Conservation (phyloP, 257 asterid species). For the Mentha longifolia region DNA sequence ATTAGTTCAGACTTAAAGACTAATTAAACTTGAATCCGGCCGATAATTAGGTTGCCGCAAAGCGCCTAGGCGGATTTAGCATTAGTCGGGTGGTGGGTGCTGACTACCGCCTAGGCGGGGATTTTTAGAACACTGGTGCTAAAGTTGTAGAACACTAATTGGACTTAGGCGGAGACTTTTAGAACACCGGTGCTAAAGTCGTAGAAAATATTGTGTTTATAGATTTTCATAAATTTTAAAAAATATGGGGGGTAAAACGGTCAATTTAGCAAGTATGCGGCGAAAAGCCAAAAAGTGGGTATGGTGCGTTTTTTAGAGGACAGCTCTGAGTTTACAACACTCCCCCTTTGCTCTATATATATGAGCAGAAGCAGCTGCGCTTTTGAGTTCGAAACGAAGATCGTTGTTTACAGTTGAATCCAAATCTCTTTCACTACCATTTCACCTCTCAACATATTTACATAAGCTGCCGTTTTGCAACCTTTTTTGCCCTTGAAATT, state of each 20-base stretch:
- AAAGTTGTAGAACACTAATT: too few species aligned
- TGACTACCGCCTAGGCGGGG: too few species aligned
- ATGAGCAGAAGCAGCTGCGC: slow-evolving; percentile 25
- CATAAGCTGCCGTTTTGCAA: neutral
- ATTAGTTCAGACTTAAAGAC: too few species aligned
- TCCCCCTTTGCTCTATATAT: neutral
- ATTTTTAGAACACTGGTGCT: too few species aligned
- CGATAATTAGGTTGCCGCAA: too few species aligned
- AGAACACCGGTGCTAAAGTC: too few species aligned
- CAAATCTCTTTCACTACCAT: slow-evolving; percentile 14
- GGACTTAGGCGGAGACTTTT: too few species aligned
- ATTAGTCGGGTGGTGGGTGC: too few species aligned
- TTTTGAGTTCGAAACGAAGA: slow-evolving; percentile 31
- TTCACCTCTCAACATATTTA: slow-evolving; percentile 23
- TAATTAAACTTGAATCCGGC: too few species aligned
- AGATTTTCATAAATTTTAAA: too few species aligned
- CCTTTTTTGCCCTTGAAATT: neutral
- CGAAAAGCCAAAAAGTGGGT: slow-evolving; percentile 31
- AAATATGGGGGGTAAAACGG: slow-evolving; percentile 38
- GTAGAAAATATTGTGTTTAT: too few species aligned
- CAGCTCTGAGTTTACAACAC: neutral
- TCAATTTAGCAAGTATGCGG: slow-evolving; percentile 41
- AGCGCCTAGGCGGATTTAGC: too few species aligned
- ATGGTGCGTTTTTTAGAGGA: slow-evolving; percentile 22
- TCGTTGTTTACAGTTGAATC: slow-evolving; percentile 15